Percentiles rank a stretch among this genome's conserved stretches.
These are phyloP conservation scores for Hyaloscypha bicolor DNA, from an alignment of 495 filamentous ascomycete species.

Conservation along the genomic window DNA sequence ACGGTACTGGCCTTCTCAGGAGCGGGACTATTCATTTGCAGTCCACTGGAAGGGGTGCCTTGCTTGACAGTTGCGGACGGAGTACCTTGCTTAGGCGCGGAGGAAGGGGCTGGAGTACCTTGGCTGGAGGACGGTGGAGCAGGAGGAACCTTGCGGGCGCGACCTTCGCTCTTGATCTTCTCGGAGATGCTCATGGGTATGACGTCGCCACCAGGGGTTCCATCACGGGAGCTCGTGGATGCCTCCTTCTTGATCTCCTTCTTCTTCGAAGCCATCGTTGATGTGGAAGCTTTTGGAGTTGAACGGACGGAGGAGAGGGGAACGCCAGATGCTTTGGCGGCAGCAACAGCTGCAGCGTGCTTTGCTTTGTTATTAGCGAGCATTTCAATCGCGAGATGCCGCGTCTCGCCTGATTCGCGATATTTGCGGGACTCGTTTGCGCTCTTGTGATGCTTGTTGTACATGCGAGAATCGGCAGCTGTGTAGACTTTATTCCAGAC, in stretches of 20 bases:
- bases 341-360: neutral
- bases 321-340: neutral
- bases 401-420: conserved; percentile 27
- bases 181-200: conserved; percentile 29
- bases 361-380: conserved; percentile 25
- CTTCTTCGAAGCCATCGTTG: conserved; percentile 6
- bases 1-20: conserved; percentile 12
- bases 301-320: neutral
- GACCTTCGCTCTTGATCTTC: conserved; percentile 28
- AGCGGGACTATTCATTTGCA: conserved; percentile 4
- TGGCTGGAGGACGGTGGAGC: conserved; percentile 19
- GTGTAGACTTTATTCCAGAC: conserved; percentile 32
- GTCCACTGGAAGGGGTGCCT: neutral
- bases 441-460: conserved; percentile 29
- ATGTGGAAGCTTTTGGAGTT: conserved; percentile 16
- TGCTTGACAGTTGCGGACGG: neutral
- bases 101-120: conserved; percentile 12
- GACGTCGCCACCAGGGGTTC: conserved; percentile 17
- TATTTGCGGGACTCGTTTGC: conserved; percentile 23
- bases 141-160: conserved; percentile 20
- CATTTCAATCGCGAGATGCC: conserved; percentile 22
- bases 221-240: conserved; percentile 26
- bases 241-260: conserved; percentile 17
- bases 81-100: conserved; percentile 1
- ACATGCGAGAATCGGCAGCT: conserved; percentile 29